Conservation (phyloP, 768 basidiomycete species). For the Sistotremastrum niveocremeum region DNA sequence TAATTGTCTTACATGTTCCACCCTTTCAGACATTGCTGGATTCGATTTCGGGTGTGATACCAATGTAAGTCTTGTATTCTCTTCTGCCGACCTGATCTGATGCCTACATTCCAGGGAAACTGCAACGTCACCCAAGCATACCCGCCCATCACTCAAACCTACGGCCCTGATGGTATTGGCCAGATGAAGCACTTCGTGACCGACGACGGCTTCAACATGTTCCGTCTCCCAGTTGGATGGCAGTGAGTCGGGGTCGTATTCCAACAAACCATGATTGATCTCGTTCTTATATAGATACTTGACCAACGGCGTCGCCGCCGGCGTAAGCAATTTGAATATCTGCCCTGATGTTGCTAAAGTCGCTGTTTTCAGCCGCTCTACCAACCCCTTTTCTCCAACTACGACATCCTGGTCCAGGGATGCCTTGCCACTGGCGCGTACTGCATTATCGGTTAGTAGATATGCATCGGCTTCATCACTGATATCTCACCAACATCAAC, state of each 20-base stretch:
- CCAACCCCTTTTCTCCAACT: constrained; percentile 12
- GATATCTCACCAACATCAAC: background rate
- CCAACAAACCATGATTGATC: background rate
- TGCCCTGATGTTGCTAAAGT: background rate
- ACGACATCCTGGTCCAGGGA: constrained; percentile 18
- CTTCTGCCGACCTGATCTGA: background rate
- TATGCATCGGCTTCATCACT: background rate
- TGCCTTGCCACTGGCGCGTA: constrained; percentile 14
- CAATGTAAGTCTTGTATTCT: background rate
- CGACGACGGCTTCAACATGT: constrained; percentile 14
- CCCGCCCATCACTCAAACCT: constrained; percentile 6
- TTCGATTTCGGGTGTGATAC: constrained; percentile 8
- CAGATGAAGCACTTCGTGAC: constrained; percentile 19
- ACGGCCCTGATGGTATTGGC: constrained; percentile 10
- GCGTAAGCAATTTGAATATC: background rate
- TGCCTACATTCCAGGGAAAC: background rate
- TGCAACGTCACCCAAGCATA: constrained; percentile 1
- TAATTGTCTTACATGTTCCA: background rate
- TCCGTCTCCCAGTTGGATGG: constrained; percentile 21
- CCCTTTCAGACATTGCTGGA: constrained; percentile 6
- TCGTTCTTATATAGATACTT: background rate
- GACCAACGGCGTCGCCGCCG: too few relatives aligned
- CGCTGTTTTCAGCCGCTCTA: constrained; percentile 9
- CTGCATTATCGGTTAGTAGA: constrained; percentile 18
- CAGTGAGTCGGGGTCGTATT: constrained; percentile 7